Evolutionary conservation across 2,329 filamentous ascomycete species (phyloP).

Genomic region (Pseudophaeomoniella oleicola): DNA sequence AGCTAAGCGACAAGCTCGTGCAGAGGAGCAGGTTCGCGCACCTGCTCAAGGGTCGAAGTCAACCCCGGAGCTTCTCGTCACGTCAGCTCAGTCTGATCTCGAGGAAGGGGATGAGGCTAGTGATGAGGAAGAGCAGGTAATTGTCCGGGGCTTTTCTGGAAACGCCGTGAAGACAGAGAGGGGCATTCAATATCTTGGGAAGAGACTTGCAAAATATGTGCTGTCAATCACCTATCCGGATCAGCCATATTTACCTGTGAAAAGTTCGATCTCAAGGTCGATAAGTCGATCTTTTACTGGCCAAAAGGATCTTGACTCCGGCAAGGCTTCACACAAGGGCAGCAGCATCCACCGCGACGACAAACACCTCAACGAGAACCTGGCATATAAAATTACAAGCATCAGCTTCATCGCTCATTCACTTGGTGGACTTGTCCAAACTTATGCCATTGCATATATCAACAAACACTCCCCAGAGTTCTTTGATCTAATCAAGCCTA

Average conservation of each 20-base stretch:
- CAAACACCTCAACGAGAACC: slow-evolving; percentile 23
- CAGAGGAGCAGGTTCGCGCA: slow-evolving; percentile 7
- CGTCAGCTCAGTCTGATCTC: slow-evolving; percentile 12
- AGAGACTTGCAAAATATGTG: slow-evolving; percentile 82
- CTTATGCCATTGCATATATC: slow-evolving; percentile 90
- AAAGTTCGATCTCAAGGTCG: slow-evolving; percentile 35
- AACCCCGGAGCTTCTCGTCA: slow-evolving; percentile 8
- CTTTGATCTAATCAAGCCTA: slow-evolving; percentile 68
- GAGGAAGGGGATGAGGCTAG: slow-evolving; percentile 37
- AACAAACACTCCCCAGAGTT: slow-evolving; percentile 89
- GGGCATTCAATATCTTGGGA: slow-evolving; percentile 93
- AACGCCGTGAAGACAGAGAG: slow-evolving; percentile 86
- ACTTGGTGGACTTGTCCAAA: slow-evolving; percentile 77
- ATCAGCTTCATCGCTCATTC: slow-evolving; percentile 94
- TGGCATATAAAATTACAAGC: slow-evolving; percentile 71
- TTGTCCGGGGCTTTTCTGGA: slow-evolving; percentile 78
- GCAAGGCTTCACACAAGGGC: slow-evolving; percentile 41
- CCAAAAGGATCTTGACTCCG: slow-evolving; percentile 23
- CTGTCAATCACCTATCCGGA: slow-evolving; percentile 85
- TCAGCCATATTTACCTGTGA: slow-evolving; percentile 66
- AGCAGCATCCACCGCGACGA: slow-evolving; percentile 42
- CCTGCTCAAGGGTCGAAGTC: slow-evolving; percentile 9
- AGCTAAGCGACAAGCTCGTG: slow-evolving; percentile 14
- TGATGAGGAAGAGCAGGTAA: slow-evolving; percentile 69
- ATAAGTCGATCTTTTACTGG: slow-evolving; percentile 33